Evolutionary conservation across 805 yeast genomes (phyloP).

Genomic region (Yamadazyma paraphyllophila): DNA sequence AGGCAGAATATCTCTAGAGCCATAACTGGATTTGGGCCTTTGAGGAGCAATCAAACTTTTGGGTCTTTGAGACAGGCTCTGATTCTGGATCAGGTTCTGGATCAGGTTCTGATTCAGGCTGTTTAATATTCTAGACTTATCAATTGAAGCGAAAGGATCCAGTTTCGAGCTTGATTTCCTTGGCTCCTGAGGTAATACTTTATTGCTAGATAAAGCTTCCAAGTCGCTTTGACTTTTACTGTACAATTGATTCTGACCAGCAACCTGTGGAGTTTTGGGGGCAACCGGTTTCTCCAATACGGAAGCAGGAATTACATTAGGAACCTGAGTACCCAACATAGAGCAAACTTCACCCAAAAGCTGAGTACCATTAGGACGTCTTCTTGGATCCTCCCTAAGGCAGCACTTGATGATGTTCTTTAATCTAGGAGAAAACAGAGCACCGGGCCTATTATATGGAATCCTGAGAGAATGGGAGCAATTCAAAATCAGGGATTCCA

Average conservation of each 20-base stretch:
- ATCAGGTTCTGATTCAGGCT: conserved; percentile 17
- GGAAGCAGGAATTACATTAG: conserved; percentile 42
- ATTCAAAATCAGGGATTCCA: conserved; percentile 60
- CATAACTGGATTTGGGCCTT: conserved; percentile 6
- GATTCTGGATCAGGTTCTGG: conserved; percentile 15
- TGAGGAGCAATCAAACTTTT: conserved; percentile 13
- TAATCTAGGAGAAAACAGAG: conserved; percentile 55
- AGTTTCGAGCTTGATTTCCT: no score
- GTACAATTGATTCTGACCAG: conserved; percentile 1
- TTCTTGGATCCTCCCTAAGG: conserved; percentile 62
- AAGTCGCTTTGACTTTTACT: conserved; percentile 5
- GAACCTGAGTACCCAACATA: conserved; percentile 49
- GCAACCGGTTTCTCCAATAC: conserved; percentile 20
- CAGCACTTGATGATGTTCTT: conserved; percentile 62
- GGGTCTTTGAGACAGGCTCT: conserved; percentile 12
- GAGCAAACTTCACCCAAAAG: conserved; percentile 64
- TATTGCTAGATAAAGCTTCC: background rate
- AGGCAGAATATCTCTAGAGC: conserved; percentile 10
- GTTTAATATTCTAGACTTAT: conserved; percentile 29
- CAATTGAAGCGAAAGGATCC: conserved; percentile 46
- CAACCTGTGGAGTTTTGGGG: background rate
- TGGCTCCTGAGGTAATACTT: no score
- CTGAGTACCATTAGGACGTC: conserved; percentile 74
- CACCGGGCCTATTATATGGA: conserved; percentile 47
- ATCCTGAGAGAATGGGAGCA: conserved; percentile 47